Base-by-base conservation (phyloP, 345 rosid species). In the Luvunga scandens region DNA sequence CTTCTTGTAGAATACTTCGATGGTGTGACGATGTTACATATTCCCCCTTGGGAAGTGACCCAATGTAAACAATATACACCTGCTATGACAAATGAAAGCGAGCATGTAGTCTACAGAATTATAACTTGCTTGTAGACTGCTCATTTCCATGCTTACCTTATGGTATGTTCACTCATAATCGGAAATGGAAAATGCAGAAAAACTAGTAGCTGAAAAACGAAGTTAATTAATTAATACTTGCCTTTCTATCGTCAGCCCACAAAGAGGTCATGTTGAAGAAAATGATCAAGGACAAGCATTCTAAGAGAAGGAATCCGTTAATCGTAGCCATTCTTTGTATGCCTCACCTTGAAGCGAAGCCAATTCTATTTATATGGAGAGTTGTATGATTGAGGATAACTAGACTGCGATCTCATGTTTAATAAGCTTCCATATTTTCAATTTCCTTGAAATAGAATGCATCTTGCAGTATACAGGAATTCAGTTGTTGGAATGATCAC, bases 41-140 rank as follows among this genome's bases (percentile, higher is more conserved):
- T 27, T 73, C 63, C 9, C 71, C 80, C 16, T 62, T 56, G n/a
- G 83, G 83, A 70, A 84, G 78, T 16, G 89, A 69, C 31, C 89
- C 91, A 84, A 86, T 56, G 78, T 88, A 88, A 30, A 83, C 89
- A 56, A 88, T 83, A 30, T 81, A 69, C 2, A 72, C 66, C 87
- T 84, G 74, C 72, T 5, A 50, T 16, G 28, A 62, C 9, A 69
- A 16, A 69, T 28, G 2, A 77, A 33, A 28, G 42, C 30, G 14
- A 59, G 16, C 14, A 53, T 53, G 21, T 53, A 53, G 50, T 45
- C 50, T 45, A 45, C 1, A 45, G 50, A 45, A 45, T 45, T 45
- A 13, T 0, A 45, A 13, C 50, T 45, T 45, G 50, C 50, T 45
- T 45, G 50, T 45, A 13, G 13, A 45, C 50, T 45, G 50, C 50